phyloP scores from a whole-genome alignment of 352 stramenopile species.

The Thraustochytrium sp. region DNA sequence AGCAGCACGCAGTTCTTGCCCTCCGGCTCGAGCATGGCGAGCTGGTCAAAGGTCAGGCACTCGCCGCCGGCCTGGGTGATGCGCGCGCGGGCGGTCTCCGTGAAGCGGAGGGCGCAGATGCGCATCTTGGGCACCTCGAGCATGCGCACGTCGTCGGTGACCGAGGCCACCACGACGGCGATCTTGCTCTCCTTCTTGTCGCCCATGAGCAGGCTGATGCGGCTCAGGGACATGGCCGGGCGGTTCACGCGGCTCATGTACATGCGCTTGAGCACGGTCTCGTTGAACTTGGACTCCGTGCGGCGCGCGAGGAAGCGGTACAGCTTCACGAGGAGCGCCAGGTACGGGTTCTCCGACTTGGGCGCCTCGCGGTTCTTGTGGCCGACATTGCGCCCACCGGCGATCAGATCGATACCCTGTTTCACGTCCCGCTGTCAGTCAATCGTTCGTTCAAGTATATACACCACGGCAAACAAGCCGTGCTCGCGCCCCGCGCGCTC shows the following conservation, averaged over 20 bases:
- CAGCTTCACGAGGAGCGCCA: slow-evolving; percentile 94
- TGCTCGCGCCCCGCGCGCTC: too few species aligned
- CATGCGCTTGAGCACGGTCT: slow-evolving; percentile 94
- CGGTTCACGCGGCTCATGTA: slow-evolving; percentile 99
- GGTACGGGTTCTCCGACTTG: slow-evolving; percentile 99
- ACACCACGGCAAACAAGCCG: too few species aligned
- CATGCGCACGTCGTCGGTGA: slow-evolving; percentile 98
- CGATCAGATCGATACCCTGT: slow-evolving; percentile 98
- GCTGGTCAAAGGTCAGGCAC: slow-evolving; percentile 99
- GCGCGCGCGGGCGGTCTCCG: slow-evolving; percentile 91
- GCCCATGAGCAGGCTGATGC: slow-evolving; percentile 95
- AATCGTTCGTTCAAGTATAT: not conserved
- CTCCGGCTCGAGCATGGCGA: slow-evolving; percentile 92
- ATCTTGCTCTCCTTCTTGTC: slow-evolving; percentile 94
- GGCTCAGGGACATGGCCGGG: slow-evolving; percentile 90
- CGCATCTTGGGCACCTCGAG: slow-evolving; percentile 90
- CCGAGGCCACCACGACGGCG: slow-evolving; percentile 93
- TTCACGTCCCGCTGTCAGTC: not conserved
- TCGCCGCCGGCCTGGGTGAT: slow-evolving; percentile 96
- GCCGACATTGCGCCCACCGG: slow-evolving; percentile 92
- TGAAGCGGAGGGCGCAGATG: slow-evolving; percentile 94
- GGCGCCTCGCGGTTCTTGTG: slow-evolving; percentile 95
- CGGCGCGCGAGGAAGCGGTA: slow-evolving; percentile 94
- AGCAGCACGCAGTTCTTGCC: slow-evolving; percentile 97
- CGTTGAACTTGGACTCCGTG: slow-evolving; percentile 97